phyloP scores from a whole-genome alignment of 176 grass and related monocot genomes.

The Raddia distichophylla region DNA sequence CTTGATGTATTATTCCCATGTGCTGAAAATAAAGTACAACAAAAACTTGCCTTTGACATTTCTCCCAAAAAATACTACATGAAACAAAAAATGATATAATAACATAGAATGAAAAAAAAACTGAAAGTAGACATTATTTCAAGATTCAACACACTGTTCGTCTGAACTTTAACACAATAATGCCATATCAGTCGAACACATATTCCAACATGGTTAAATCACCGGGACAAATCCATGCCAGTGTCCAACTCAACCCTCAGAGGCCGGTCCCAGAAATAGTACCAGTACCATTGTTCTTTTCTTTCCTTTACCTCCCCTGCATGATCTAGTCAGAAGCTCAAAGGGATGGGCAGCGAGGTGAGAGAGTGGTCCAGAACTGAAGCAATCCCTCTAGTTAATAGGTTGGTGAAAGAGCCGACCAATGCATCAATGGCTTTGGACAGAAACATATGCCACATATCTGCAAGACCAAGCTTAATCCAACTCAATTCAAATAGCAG shows the following conservation, averaged over 20 bases:
- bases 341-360: constrained; percentile 30
- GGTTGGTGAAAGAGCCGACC: constrained; percentile 41
- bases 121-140: background rate
- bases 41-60: constrained; percentile 11
- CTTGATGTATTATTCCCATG: background rate
- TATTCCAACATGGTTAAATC: constrained; percentile 21
- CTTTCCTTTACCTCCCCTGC: background rate
- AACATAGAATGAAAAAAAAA: background rate
- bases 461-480: background rate
- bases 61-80: background rate
- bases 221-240: constrained; percentile 30
- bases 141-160: background rate
- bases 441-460: constrained; percentile 14
- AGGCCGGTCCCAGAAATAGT: constrained; percentile 24
- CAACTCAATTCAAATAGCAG: constrained; percentile 24
- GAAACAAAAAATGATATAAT: background rate
- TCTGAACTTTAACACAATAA: background rate
- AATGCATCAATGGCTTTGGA: constrained; percentile 39
- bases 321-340: constrained; percentile 37
- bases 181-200: background rate
- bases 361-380: constrained; percentile 34
- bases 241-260: constrained; percentile 27
- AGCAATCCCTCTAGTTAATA: constrained; percentile 27
- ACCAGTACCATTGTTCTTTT: constrained; percentile 2
- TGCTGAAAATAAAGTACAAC: background rate